Percentiles rank a stretch among this genome's conserved stretches.
phyloP scores from a whole-genome alignment of 306 rosid genomes.

The Vigna nakashimae region DNA sequence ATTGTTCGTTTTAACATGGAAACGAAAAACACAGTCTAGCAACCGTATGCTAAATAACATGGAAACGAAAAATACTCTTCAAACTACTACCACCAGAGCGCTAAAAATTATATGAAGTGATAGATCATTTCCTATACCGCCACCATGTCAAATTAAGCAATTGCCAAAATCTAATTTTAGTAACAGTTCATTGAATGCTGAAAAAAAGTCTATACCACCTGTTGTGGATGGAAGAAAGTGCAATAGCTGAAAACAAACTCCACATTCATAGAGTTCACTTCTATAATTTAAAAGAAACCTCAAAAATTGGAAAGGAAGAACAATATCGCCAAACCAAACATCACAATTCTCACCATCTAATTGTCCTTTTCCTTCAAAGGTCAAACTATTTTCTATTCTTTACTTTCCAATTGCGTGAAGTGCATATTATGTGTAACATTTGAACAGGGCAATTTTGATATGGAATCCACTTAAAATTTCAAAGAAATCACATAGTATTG shows the following conservation, averaged over 20 bases:
- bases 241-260: neutral
- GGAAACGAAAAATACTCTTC: conserved; percentile 31
- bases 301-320: neutral
- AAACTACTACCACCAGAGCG: neutral
- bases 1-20: conserved; percentile 8
- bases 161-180: neutral
- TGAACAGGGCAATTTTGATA: conserved; percentile 11
- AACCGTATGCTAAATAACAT: conserved; percentile 12
- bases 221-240: neutral
- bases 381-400: neutral
- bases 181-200: conserved; percentile 4
- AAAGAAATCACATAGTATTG: conserved; percentile 6
- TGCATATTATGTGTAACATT: neutral
- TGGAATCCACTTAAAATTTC: conserved; percentile 8
- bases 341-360: neutral
- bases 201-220: neutral
- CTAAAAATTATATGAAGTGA: conserved; percentile 4
- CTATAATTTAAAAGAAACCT: neutral
- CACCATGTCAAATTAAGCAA: neutral
- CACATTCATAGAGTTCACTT: conserved; percentile 7
- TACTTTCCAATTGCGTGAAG: neutral
- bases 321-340: neutral
- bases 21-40: conserved; percentile 19
- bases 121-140: neutral
- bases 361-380: conserved; percentile 1